These are phyloP conservation scores for Pseudogymnoascus sp. DNA, from an alignment of 2,329 filamentous ascomycete genomes.

Conservation along the genomic window DNA sequence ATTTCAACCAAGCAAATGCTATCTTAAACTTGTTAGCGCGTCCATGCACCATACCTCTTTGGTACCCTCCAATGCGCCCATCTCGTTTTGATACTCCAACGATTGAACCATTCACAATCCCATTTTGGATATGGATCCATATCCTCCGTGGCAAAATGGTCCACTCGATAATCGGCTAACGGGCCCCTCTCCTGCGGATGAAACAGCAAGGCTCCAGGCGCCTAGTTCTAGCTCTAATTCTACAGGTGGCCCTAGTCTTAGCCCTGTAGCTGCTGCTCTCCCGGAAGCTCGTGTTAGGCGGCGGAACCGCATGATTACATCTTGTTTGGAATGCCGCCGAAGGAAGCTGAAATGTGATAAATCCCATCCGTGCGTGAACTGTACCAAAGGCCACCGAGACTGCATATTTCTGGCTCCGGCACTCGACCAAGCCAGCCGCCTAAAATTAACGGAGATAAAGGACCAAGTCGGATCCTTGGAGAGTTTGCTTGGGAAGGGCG, in stretches of 20 bases:
- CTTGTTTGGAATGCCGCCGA: constrained; percentile 62
- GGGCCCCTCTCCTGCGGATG: not conserved
- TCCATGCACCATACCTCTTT: not conserved
- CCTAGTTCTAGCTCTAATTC: not conserved
- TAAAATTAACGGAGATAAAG: constrained; percentile 67
- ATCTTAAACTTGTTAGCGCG: not conserved
- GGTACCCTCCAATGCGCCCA: not conserved
- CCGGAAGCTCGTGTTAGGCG: constrained; percentile 23
- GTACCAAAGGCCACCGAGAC: constrained; percentile 35
- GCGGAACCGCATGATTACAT: constrained; percentile 58
- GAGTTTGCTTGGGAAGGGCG: constrained; percentile 58
- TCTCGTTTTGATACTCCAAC: not conserved
- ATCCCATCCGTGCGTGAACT: constrained; percentile 60
- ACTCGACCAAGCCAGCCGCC: constrained; percentile 60
- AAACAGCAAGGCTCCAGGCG: not conserved
- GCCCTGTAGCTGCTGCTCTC: not conserved
- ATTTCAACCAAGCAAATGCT: not conserved
- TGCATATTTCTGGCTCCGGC: constrained; percentile 32
- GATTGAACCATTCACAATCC: not conserved
- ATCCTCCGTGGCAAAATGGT: not conserved
- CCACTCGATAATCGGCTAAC: not conserved
- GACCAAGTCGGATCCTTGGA: constrained; percentile 68
- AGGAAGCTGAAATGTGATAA: constrained; percentile 76
- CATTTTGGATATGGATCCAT: constrained; percentile 1
- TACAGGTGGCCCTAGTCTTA: not conserved